Conservation (phyloP, 768 basidiomycete species). For the Tylopilus felleus region DNA sequence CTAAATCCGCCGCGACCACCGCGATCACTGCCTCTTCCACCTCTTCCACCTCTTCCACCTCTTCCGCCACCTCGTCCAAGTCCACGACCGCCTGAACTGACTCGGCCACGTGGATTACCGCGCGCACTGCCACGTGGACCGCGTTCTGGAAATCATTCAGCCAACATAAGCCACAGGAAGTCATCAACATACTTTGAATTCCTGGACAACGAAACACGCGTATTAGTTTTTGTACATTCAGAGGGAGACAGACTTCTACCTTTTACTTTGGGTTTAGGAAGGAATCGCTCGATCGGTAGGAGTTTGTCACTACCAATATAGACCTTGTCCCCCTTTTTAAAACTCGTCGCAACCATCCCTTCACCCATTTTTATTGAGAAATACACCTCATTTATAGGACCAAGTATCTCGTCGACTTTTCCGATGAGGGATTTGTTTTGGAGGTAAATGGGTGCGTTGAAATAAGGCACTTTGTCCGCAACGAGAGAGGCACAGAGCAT, state of each 20-base stretch:
- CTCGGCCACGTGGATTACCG: slow-evolving; percentile 27
- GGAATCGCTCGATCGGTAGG: slow-evolving; percentile 91
- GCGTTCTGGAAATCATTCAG: slow-evolving; percentile 40
- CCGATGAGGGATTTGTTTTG: slow-evolving; percentile 95
- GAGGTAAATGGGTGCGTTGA: slow-evolving; percentile 97
- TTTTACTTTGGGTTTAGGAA: slow-evolving; percentile 88
- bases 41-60: slow-evolving; percentile 37
- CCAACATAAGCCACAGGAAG: slow-evolving; percentile 5
- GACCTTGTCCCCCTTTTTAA: slow-evolving; percentile 97
- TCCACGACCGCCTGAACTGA: slow-evolving; percentile 29
- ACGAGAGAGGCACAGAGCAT: slow-evolving; percentile 91
- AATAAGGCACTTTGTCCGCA: slow-evolving; percentile 92
- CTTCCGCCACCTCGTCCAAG: slow-evolving; percentile 37
- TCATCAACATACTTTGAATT: slow-evolving; percentile 11
- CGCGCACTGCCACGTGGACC: slow-evolving; percentile 40
- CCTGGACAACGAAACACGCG: slow-evolving; percentile 24
- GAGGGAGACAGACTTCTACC: slow-evolving; percentile 48
- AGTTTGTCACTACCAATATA: slow-evolving; percentile 98
- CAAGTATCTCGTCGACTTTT: slow-evolving; percentile 99
- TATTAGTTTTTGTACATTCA: slow-evolving; percentile 5
- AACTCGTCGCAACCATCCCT: slow-evolving; percentile 93
- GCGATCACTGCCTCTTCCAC: slow-evolving; percentile 36
- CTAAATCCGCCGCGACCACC: slow-evolving; percentile 47
- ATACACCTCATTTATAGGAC: slow-evolving; percentile 97
- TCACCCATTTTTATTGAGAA: slow-evolving; percentile 97